A percentile compares a stretch with the other conserved stretches of the same genome.
phyloP scores from a whole-genome alignment of 2,329 filamentous ascomycete genomes.

The Fusarium buxicola region DNA sequence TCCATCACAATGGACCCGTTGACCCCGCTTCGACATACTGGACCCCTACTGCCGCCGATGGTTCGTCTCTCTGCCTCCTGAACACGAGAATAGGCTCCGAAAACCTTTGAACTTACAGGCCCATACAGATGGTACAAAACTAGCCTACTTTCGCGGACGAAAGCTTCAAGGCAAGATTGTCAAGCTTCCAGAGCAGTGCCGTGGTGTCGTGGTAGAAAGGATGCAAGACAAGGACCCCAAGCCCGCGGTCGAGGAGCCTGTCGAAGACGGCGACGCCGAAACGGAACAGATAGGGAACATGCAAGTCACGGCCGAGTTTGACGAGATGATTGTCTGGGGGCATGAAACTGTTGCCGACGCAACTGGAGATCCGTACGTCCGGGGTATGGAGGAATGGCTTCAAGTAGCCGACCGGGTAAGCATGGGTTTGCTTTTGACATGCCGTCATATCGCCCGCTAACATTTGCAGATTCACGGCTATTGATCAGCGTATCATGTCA shows the following conservation, averaged over 20 bases:
- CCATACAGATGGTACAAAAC: conserved; percentile 61
- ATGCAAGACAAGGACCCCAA: conserved; percentile 52
- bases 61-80: conserved; percentile 48
- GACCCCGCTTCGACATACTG: conserved; percentile 75
- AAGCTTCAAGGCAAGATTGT: conserved; percentile 78
- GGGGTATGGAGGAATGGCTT: conserved; percentile 85
- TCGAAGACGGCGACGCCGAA: conserved; percentile 58
- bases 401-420: conserved; percentile 75
- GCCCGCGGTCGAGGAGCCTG: conserved; percentile 52
- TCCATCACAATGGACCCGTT: conserved; percentile 82
- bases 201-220: conserved; percentile 67
- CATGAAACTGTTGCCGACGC: conserved; percentile 76
- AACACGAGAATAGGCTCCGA: neutral
- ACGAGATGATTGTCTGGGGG: conserved; percentile 83
- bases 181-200: conserved; percentile 76
- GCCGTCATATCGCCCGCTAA: conserved; percentile 10
- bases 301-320: conserved; percentile 75
- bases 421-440: neutral
- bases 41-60: conserved; percentile 65
- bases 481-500: conserved; percentile 1
- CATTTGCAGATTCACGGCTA: conserved; percentile 41
- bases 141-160: conserved; percentile 81
- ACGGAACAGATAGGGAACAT: conserved; percentile 62
- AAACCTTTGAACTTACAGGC: conserved; percentile 11
- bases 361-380: conserved; percentile 75